Evolutionary conservation across 208 protist genomes (phyloP), one percentile per base, ranked within the genome.

Genomic region (Tritrichomonas musculus): DNA sequence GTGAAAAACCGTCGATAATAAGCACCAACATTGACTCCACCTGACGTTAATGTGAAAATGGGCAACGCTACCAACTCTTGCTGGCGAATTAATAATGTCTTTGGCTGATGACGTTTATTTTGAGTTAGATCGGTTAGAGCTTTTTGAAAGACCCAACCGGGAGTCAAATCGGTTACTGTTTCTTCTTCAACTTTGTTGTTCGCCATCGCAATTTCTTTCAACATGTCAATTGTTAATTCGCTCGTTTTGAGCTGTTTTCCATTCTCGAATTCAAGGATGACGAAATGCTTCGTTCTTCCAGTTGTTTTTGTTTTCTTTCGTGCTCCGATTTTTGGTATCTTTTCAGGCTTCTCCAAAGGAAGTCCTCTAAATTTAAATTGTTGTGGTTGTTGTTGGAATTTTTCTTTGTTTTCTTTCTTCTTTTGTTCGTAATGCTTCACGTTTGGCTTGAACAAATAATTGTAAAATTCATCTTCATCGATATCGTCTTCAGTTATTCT

Each of bases 231-330:
- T 36, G 47, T 88, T 17, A 53, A 41, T 57, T 88, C 47, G 9
- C 14, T 14, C 13, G 77, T 49, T 53, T 88, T 82, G 0, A 82
- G 53, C 11, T 53, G 25, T 39, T 44, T 53, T 33, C 77, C 77
- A 88, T 88, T 27, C 57, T 88, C 41, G 47, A 88, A 88, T 20
- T 88, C 47, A 36, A 88, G 9, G 39, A 82, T 82, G 20, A 82
- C n/a, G 41, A 47, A 82, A 47, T 82, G 44, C 77, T 88, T 88
- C 47, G 27, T 57, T 39, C 14, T 30, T 57, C 14, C 33, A 5
- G 33, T 8, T 39, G 77, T 44, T 88, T 57, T 5, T 22, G 53
- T 60, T 60, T 60, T 60, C 53, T 17, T 60, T 60, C 53, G 53
- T 22, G 5, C 11, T 22, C 53, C 53, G 17, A 60, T 60, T 60